phyloP scores from a whole-genome alignment of 495 filamentous ascomycete genomes.

The Diplogelasinospora grovesii region DNA sequence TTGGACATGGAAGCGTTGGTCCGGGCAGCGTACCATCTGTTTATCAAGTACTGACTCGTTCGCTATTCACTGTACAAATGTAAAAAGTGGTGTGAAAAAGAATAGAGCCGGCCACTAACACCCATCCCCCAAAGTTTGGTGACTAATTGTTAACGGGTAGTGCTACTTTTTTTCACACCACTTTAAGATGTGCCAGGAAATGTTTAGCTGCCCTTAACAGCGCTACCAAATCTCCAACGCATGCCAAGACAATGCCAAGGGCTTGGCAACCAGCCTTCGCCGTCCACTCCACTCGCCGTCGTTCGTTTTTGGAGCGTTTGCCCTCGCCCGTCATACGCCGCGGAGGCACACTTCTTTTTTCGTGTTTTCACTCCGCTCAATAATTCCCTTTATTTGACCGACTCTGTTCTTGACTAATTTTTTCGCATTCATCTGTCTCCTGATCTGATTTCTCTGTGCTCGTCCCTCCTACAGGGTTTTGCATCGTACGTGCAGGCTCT shows the following conservation, averaged over 20 bases:
- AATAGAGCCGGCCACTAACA: not conserved
- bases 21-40: constrained; percentile 19
- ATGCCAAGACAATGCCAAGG: constrained; percentile 28
- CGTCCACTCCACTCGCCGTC: constrained; percentile 15
- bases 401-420: not conserved
- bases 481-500: too few species aligned
- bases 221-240: constrained; percentile 15
- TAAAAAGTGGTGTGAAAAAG: not conserved
- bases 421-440: not conserved
- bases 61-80: not conserved
- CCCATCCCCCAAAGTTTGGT: too few species aligned
- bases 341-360: constrained; percentile 19
- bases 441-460: too few species aligned
- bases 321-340: constrained; percentile 15
- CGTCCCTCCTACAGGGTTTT: too few species aligned
- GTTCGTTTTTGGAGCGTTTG: constrained; percentile 1
- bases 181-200: too few species aligned
- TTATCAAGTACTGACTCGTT: not conserved
- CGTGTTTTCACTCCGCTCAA: too few species aligned
- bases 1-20: constrained; percentile 6
- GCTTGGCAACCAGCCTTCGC: constrained; percentile 24
- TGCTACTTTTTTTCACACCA: too few species aligned
- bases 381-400: not conserved
- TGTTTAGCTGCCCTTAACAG: too few species aligned
- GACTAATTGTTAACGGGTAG: too few species aligned